Base-by-base conservation (phyloP, 352 stramenopile species). In the Phytophthora pluvialis region DNA sequence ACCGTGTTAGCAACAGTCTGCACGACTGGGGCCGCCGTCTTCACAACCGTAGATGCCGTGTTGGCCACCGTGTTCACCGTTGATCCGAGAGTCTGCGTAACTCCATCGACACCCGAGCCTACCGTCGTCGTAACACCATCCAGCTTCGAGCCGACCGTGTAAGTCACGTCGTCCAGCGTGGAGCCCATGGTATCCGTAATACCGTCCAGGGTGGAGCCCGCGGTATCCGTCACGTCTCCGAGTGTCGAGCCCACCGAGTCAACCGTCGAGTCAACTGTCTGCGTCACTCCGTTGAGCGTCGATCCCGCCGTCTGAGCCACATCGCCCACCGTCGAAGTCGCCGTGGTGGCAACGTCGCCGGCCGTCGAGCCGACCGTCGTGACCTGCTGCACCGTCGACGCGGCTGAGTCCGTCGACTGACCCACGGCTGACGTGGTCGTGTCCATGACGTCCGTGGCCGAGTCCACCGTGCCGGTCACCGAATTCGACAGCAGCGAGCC, bases 401-500 rank as follows among this genome's bases (percentile, higher is more conserved):
- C 21, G 26, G 53, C 13, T 10, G 43, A 18, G 26, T 49, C 26
- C 18, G n/a, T 12, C 16, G 29, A n/a, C 35, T 36, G 32, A 33
- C n/a, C n/a, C n/a, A n/a, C n/a, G n/a, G n/a, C n/a, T n/a, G n/a
- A n/a, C 21, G 21, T 21, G 21, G 21, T 21, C 21, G 21, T 21
- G 21, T 65, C 63, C 40, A 67, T 50, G 18, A 57, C 58, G 39
- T 52, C 45, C 6, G 51, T 47, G 38, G 45, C 58, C 36, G 58
- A 62, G 44, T 70, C 26, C 16, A 70, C 63, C 18, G 56, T 71
- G 9, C 56, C 51, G 13, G 36, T 32, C 36, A 72, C 43, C 10
- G 64, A 59, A 31, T 58, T 67, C 18, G 67, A 67, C 38, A 65
- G 50, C 31, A 72, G 4, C 12, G 51, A 64, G 29, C 40, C 60